Conservation (phyloP, 805 yeast species). For the Starmerella stellata region DNA sequence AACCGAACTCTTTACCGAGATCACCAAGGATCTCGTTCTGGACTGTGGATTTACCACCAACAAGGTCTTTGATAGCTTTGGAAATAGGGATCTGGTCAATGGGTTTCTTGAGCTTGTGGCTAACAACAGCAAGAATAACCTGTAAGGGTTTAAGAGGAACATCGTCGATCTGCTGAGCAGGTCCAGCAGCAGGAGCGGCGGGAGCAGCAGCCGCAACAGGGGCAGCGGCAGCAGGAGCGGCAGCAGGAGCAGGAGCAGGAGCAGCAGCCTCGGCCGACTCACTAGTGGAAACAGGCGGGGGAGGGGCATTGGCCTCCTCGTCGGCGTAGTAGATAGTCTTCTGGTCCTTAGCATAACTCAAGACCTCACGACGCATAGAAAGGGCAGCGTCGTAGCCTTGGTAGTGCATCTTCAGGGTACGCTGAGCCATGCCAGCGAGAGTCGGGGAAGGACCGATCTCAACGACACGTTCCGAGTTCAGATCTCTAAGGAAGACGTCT, state of each 20-base stretch:
- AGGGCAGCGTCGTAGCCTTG: slow-evolving; percentile 97
- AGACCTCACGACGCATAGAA: slow-evolving; percentile 77
- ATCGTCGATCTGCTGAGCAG: slow-evolving; percentile 72
- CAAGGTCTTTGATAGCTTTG: slow-evolving; percentile 91
- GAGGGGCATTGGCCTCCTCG: slow-evolving; percentile 21
- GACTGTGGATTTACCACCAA: slow-evolving; percentile 95
- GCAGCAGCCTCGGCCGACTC: slow-evolving; percentile 19
- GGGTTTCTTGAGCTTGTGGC: slow-evolving; percentile 86
- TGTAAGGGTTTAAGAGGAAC: slow-evolving; percentile 74
- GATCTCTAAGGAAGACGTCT: slow-evolving; percentile 85
- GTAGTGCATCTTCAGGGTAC: slow-evolving; percentile 87
- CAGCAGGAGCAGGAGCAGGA: slow-evolving; percentile 22
- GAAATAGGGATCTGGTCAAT: slow-evolving; percentile 69
- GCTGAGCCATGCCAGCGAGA: slow-evolving; percentile 93
- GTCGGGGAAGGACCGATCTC: slow-evolving; percentile 99
- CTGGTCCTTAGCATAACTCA: slow-evolving; percentile 89
- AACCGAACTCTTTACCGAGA: slow-evolving; percentile 92
- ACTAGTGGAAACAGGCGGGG: slow-evolving; percentile 21
- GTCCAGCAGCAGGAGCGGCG: slow-evolving; percentile 48
- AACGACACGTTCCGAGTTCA: slow-evolving; percentile 90
- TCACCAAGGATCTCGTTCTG: slow-evolving; percentile 98
- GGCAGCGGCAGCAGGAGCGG: slow-evolving; percentile 39
- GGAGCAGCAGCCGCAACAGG: slow-evolving; percentile 43
- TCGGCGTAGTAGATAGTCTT: slow-evolving; percentile 85
- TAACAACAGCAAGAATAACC: slow-evolving; percentile 74